Conservation (phyloP, 352 stramenopile genomes). For the Phytophthora pistaciae region DNA sequence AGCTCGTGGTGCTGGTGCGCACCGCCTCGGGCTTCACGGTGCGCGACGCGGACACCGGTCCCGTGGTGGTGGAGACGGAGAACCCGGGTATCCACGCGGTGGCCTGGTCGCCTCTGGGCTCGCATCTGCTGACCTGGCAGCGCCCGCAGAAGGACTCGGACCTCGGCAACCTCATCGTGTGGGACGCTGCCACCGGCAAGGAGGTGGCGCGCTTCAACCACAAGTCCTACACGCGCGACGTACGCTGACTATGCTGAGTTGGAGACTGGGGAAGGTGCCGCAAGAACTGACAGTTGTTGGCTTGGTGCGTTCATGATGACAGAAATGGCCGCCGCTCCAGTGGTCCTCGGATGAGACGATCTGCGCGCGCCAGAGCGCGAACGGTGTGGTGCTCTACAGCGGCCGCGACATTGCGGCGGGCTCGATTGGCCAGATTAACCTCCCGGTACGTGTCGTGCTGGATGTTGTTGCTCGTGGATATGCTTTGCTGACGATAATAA, state of each 20-base stretch:
- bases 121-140: slow-evolving; percentile 90
- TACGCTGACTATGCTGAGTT: slow-evolving; percentile 35
- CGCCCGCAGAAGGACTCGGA: slow-evolving; percentile 79
- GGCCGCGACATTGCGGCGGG: slow-evolving; percentile 65
- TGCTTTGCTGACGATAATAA: slow-evolving; percentile 2
- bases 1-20: slow-evolving; percentile 71
- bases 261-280: background rate
- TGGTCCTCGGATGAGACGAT: slow-evolving; percentile 93
- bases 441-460: slow-evolving; percentile 56
- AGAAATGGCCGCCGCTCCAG: slow-evolving; percentile 92
- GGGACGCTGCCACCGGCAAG: slow-evolving; percentile 66
- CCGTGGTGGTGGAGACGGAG: slow-evolving; percentile 63
- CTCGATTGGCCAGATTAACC: slow-evolving; percentile 74
- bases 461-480: background rate
- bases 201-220: slow-evolving; percentile 85
- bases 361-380: slow-evolving; percentile 78
- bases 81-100: slow-evolving; percentile 83
- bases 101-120: slow-evolving; percentile 85
- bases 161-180: slow-evolving; percentile 87
- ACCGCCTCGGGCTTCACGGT: slow-evolving; percentile 73
- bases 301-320: background rate
- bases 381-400: slow-evolving; percentile 84
- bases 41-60: slow-evolving; percentile 70
- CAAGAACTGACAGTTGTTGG: slow-evolving; percentile 5
- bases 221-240: slow-evolving; percentile 85